Evolutionary conservation across 208 protist species (phyloP), one percentile per base, ranked within the genome.

Genomic region (Leishmania tarentolae): DNA sequence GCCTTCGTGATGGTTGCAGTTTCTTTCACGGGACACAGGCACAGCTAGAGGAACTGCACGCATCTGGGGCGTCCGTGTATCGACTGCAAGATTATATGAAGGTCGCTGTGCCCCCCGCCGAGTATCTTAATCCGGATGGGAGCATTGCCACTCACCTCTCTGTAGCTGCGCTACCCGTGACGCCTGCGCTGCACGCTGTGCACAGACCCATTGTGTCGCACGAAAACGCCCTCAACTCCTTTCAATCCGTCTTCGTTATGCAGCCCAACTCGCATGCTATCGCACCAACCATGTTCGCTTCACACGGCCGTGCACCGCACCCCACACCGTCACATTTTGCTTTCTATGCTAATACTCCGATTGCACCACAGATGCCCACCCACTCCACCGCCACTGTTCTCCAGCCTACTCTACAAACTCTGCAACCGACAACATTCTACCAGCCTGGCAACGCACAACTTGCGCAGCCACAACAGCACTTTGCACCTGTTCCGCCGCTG

Each of bases 11-110:
- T 57, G 79, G 84, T 0, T 96, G 93, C 82, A 78, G 68, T 21
- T 96, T 93, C 83, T 96, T 96, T 74, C 93, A 96, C 75, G 93
- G 93, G 56, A 88, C 87, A 7, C 83, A 88, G 61, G 79, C 76
- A 21, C 86, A 96, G 66, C 82, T 96, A n/a, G 86, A 91, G 66
- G 83, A 86, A 24, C 79, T 96, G 53, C 83, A 86, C 50, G 83
- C 85, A 5, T 84, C 56, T 11, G 87, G 87, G 8, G 85, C 78
- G 0, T 78, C 82, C 50, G 78, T 86, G 7, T 96, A 96, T 80
- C 79, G 83, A 8, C 93, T 90, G 24, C 91, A 94, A 44, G 87
- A 94, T 24, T 93, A 91, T 83, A 96, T 96, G 93, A 76, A 83
- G n/a, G 74, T 96, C 40, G 90, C 88, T 1, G 59, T 82, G 24